Evolutionary conservation across 495 filamentous ascomycete species (phyloP).

Genomic region (Aspergillus bertholletiae): DNA sequence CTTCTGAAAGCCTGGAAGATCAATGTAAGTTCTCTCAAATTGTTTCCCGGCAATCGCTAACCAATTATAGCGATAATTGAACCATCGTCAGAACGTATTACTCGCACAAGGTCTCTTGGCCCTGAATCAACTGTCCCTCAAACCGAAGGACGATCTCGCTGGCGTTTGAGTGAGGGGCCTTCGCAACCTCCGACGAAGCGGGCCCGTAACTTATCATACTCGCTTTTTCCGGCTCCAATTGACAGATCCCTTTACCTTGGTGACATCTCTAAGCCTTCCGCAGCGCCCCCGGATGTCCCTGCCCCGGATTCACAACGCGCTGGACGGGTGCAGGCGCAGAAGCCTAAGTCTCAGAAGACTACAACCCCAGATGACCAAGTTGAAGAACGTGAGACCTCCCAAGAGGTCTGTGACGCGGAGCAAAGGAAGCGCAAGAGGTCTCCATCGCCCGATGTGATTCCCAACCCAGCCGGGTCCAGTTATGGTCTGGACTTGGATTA

Average conservation of each 20-base stretch:
- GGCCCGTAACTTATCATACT: conserved; percentile 17
- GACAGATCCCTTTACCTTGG: conserved; percentile 19
- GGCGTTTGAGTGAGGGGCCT: conserved; percentile 10
- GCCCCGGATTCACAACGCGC: neutral
- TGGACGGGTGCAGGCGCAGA: neutral
- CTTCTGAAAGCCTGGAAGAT: conserved; percentile 8
- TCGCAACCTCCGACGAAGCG: conserved; percentile 10
- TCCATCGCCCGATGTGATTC: conserved; percentile 43
- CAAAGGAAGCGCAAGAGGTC: conserved; percentile 38
- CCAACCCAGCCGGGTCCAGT: conserved; percentile 40
- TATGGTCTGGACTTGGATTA: conserved; percentile 45
- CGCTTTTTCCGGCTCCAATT: conserved; percentile 21
- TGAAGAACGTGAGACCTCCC: conserved; percentile 6
- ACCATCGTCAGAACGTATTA: conserved; percentile 17
- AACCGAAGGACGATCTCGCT: conserved; percentile 4
- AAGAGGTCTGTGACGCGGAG: neutral
- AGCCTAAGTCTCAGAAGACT: neutral
- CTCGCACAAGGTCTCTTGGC: conserved; percentile 7
- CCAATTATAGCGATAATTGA: neutral
- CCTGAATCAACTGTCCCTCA: neutral
- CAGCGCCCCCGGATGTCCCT: neutral
- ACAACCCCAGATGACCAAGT: neutral
- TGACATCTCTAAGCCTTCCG: conserved; percentile 11
- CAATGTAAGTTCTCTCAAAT: conserved; percentile 4
- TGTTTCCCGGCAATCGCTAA: conserved; percentile 4